These are phyloP conservation scores for Ceratobasidium papillatum DNA, from an alignment of 1,284 basidiomycete genomes.

Conservation along the genomic window DNA sequence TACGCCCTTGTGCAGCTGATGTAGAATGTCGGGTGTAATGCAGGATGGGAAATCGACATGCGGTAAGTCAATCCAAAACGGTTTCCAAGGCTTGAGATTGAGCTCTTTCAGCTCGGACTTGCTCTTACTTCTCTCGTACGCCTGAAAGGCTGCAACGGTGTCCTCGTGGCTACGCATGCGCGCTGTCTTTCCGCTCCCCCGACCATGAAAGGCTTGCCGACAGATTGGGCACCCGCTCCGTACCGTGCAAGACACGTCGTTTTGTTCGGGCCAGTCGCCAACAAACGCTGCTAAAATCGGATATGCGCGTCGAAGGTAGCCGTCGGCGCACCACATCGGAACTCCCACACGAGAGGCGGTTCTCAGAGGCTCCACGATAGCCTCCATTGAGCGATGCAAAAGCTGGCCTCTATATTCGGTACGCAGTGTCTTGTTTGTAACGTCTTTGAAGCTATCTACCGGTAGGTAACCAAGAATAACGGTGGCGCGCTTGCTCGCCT, in stretches of 20 bases:
- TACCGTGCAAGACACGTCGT: slow-evolving; percentile 41
- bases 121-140: not conserved
- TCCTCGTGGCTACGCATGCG: not conserved
- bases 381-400: slow-evolving; percentile 45
- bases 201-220: not conserved
- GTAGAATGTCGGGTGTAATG: slow-evolving; percentile 50
- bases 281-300: slow-evolving; percentile 46
- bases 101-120: slow-evolving; percentile 2
- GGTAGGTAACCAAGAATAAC: slow-evolving; percentile 42
- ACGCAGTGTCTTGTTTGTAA: not conserved
- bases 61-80: slow-evolving; percentile 49
- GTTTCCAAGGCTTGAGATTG: slow-evolving; percentile 11
- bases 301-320: slow-evolving; percentile 24
- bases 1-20: slow-evolving; percentile 52
- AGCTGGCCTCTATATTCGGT: slow-evolving; percentile 26
- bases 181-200: slow-evolving; percentile 1
- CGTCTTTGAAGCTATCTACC: slow-evolving; percentile 23
- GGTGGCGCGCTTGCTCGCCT: slow-evolving; percentile 18
- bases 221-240: slow-evolving; percentile 34
- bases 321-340: slow-evolving; percentile 42
- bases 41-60: slow-evolving; percentile 47
- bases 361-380: slow-evolving; percentile 43
- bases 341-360: slow-evolving; percentile 38
- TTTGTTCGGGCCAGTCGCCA: slow-evolving; percentile 47
- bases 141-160: not conserved